Base-by-base conservation (phyloP, 2,329 filamentous ascomycete genomes). In the Daldinia sp. region DNA sequence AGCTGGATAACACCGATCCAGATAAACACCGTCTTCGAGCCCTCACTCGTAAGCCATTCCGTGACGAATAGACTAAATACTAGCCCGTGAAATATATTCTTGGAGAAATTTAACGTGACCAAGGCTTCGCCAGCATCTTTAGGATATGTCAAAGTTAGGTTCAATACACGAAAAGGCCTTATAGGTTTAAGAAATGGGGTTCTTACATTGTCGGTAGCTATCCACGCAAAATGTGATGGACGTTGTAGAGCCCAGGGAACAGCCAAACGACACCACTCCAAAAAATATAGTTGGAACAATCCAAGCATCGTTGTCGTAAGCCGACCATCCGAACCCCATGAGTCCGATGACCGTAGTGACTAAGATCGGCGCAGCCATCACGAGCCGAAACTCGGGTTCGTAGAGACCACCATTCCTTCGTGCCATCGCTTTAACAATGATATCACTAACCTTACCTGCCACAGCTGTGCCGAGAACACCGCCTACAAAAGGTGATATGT, bases 251-350 rank as follows among this genome's bases (percentile, higher is more conserved):
- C 93, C 94, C 1, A 98, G 82, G 2, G 91, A 91, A 78, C 94
- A 97, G 0, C 94, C 95, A 73, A 98, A 97, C 0, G 92, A 95
- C 29, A 97, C 88, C 48, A 97, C 77, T 5, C 94, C 94, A 68
- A 98, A 97, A 79, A 98, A 97, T 3, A 96, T 75, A 0, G 94
- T 97, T 0, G 95, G 95, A 0, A 97, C 92, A 53, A 97, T 96
- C 91, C 92, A 98, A 19, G 84, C 82, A 71, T 97, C 87, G 21
- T 82, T 82, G 58, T 89, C 84, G 65, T 92, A 77, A 0, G 90
- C 92, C 8, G 90, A 93, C 95, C 94, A 98, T n/a, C 94, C 94
- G 72, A 95, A 98, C 1, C 93, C 94, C 88, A 97, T 96, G 13
- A 98, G 84, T 0, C 95, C 95, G 29, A 94, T 87, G 1, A 89